Evolutionary conservation across 2,329 filamentous ascomycete genomes (phyloP).

Genomic region (Domatiomyces globalis): DNA sequence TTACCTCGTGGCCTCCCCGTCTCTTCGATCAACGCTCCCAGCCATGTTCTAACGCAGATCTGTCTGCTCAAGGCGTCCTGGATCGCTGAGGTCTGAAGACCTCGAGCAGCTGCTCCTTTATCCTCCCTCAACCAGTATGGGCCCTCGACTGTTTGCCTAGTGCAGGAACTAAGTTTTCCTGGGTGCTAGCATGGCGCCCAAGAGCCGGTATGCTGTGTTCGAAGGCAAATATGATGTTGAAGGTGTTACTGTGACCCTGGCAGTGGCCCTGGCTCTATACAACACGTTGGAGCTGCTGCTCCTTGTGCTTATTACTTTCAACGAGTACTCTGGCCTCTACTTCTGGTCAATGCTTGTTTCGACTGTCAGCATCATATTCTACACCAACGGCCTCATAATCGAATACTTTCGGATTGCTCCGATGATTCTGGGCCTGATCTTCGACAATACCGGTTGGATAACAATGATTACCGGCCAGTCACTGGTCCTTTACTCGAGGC

Average conservation of each 20-base stretch:
- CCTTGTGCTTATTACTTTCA: conserved; percentile 35
- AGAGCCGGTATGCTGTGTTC: not conserved
- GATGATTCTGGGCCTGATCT: conserved; percentile 19
- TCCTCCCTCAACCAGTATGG: not conserved
- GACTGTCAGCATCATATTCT: conserved; percentile 32
- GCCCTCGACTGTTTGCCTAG: not conserved
- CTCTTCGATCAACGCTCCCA: not conserved
- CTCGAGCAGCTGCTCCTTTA: not conserved
- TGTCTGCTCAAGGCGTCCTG: not conserved
- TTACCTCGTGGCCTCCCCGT: not conserved
- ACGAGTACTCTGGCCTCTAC: conserved; percentile 33
- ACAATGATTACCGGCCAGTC: conserved; percentile 49
- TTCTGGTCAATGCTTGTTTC: conserved; percentile 36
- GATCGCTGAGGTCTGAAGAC: not conserved
- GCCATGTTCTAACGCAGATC: not conserved
- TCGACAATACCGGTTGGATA: conserved; percentile 43
- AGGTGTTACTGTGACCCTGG: not conserved
- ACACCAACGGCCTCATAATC: conserved; percentile 16
- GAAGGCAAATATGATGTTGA: not conserved
- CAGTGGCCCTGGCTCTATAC: conserved; percentile 19
- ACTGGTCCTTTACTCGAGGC: conserved; percentile 47
- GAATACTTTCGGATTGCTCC: conserved; percentile 4
- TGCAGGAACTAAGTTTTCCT: not conserved
- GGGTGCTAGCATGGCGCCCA: not conserved
- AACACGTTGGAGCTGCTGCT: conserved; percentile 32